A percentile compares a stretch with the other conserved stretches of the same genome.
These are phyloP conservation scores for Diaporthe sp. DNA, from an alignment of 2,329 filamentous ascomycete genomes.

Conservation along the genomic window DNA sequence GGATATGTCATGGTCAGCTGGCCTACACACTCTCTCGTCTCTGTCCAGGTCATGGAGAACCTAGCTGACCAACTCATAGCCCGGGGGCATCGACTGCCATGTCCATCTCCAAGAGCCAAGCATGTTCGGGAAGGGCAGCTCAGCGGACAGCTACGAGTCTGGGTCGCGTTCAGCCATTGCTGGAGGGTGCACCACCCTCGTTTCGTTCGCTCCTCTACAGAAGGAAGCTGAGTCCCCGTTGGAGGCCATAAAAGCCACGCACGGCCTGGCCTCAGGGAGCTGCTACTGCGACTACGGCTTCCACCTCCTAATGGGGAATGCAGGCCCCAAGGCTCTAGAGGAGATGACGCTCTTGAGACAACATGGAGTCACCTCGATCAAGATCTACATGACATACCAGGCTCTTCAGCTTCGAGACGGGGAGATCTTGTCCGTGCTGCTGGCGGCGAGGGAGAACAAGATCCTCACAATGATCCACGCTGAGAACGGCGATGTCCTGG, in stretches of 20 bases:
- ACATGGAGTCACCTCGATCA: conserved; percentile 62
- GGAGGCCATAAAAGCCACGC: conserved; percentile 61
- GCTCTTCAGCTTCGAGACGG: conserved; percentile 63
- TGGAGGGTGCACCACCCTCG: conserved; percentile 71
- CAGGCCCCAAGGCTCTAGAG: conserved; percentile 55
- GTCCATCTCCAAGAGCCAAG: conserved; percentile 57
- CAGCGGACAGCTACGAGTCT: conserved; percentile 51
- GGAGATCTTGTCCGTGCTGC: conserved; percentile 65
- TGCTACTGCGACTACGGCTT: conserved; percentile 71
- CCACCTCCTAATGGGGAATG: conserved; percentile 65
- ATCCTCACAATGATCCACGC: conserved; percentile 70
- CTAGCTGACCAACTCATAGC: conserved; percentile 41
- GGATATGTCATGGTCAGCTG: conserved; percentile 56
- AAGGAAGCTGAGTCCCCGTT: conserved; percentile 61
- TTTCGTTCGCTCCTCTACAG: conserved; percentile 69
- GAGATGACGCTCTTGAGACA: conserved; percentile 55
- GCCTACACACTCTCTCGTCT: background rate
- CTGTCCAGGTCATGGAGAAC: background rate
- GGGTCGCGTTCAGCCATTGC: conserved; percentile 66
- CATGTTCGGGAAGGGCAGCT: conserved; percentile 51
- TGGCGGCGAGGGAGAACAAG: conserved; percentile 59
- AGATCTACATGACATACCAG: conserved; percentile 68
- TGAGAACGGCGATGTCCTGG: conserved; percentile 67
- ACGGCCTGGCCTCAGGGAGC: conserved; percentile 58
- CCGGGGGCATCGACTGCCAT: conserved; percentile 57